Evolutionary conservation across 352 stramenopile genomes (phyloP).

Genomic region (Phytopythium boreale): DNA sequence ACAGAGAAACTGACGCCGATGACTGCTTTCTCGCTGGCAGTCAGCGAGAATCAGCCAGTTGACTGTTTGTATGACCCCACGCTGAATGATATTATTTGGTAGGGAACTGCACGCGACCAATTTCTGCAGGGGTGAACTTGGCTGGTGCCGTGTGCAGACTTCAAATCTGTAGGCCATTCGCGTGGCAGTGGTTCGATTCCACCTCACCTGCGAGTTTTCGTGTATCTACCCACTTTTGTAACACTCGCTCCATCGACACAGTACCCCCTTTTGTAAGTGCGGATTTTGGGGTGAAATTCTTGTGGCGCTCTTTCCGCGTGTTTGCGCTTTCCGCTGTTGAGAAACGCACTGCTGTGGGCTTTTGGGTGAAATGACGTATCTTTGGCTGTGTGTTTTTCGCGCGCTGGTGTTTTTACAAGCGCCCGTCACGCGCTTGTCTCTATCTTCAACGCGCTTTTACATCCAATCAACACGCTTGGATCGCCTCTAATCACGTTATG

Average conservation of each 20-base stretch:
- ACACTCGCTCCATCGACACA: too few relatives aligned
- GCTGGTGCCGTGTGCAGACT: conserved; percentile 90
- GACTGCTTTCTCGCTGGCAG: background rate
- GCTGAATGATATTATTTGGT: background rate
- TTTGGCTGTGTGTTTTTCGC: too few relatives aligned
- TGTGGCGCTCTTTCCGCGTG: background rate
- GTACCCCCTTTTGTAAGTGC: background rate
- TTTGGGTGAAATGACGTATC: background rate
- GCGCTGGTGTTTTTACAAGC: too few relatives aligned
- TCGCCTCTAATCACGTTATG: background rate
- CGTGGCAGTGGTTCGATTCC: conserved; percentile 91
- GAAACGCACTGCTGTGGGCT: background rate
- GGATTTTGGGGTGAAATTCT: background rate
- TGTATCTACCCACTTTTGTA: conserved; percentile 14
- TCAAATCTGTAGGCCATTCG: conserved; percentile 92
- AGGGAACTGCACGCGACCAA: background rate
- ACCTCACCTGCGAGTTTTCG: conserved; percentile 82
- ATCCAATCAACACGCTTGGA: background rate
- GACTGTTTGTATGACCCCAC: too few relatives aligned
- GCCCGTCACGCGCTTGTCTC: background rate
- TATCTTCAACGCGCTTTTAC: background rate
- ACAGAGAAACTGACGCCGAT: background rate
- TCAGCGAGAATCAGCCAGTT: too few relatives aligned
- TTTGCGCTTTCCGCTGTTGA: background rate
- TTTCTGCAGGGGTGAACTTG: conserved; percentile 78